Evolutionary conservation across 305 asterid species (phyloP), one percentile per base, ranked within the genome.

Genomic region (Plantago rigida): DNA sequence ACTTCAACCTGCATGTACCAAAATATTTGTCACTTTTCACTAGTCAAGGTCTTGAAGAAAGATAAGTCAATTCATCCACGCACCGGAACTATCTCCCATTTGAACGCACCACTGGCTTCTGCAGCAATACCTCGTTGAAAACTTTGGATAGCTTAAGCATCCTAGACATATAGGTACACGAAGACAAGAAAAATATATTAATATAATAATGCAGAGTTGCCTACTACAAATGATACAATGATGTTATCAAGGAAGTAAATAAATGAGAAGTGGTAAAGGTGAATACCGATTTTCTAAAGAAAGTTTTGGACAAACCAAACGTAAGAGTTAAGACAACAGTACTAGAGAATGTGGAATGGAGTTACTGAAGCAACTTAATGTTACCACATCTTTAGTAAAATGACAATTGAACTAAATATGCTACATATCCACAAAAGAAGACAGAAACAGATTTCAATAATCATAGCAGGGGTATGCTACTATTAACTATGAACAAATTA

Each of bases 1-100:
- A 89, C 61, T 81, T 83, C 83, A 66, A 92, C 89, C 99, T 92
- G 82, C 71, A 68, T 51, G 56, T 31, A 67, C 14, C 60, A 64
- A 47, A 47, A 41, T 41, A 31, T 61, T 51, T 46, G 60, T 46
- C n/a, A 59, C 12, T 24, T 52, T 39, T 49, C 5, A 56, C 31
- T 39, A 53, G 55, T 13, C 34, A 39, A 26, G 15, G 19, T 7
- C 24, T 52, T 36, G 29, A 22, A 13, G 44, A 6, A 65, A 13
- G 29, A 9, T 14, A 36, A 39, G n/a, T 45, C 11, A 56, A 9
- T 17, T 26, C 41, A 69, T 22, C 54, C 44, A 60, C 94, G 78
- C 66, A 87, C 97, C 41, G 95, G 95, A 73, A 71, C 84, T 69
- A 89, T 89, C 83, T 92, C 97, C 96, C 96, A 92, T 51, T 80